phyloP scores from a whole-genome alignment of 225 moss, liverwort and hornwort species.

The Straminergon stramineum region DNA sequence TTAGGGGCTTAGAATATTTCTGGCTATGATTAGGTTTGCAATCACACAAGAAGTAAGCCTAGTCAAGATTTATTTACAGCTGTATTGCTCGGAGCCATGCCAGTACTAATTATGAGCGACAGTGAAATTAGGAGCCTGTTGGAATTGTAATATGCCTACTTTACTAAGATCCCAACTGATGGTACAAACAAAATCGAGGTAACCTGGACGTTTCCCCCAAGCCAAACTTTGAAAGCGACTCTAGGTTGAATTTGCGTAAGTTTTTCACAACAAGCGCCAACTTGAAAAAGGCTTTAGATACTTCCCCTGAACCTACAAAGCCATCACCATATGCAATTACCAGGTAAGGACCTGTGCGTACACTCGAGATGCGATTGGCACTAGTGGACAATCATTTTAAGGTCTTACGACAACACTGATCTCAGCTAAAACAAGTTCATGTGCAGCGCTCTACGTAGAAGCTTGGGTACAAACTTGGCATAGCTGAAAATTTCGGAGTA shows the following conservation, averaged over 20 bases:
- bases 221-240: neutral
- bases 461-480: conserved; percentile 9
- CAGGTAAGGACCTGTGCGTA: neutral
- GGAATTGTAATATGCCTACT: too few species aligned
- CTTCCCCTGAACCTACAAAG: neutral
- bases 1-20: neutral
- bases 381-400: neutral
- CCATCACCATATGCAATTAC: neutral
- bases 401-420: neutral
- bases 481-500: neutral
- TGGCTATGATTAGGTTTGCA: too few species aligned
- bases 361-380: neutral
- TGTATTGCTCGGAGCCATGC: neutral
- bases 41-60: too few species aligned
- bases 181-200: neutral
- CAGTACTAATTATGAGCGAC: too few species aligned
- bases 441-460: neutral
- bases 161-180: neutral
- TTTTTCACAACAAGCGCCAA: neutral
- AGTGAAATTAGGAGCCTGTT: neutral
- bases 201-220: neutral
- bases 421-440: neutral
- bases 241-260: neutral
- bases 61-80: neutral
- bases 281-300: neutral